Evolutionary conservation across 345 rosid genomes (phyloP).

Genomic region (Acer campestre): DNA sequence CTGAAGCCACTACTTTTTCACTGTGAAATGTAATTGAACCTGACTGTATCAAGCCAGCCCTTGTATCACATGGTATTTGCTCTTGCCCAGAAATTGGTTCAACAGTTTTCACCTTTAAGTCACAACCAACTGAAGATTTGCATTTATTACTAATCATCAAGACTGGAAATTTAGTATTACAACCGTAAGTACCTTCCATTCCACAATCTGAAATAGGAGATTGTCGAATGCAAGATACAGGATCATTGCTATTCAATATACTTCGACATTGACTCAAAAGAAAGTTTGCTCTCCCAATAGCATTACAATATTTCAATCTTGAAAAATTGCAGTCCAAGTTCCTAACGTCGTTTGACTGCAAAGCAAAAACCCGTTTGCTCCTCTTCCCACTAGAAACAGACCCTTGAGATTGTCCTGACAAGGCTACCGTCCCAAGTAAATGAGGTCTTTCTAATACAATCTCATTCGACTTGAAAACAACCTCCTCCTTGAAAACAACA

Average conservation of each 20-base stretch:
- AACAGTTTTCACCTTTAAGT: conserved; percentile 24
- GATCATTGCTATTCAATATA: conserved; percentile 62
- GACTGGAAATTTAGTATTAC: conserved; percentile 22
- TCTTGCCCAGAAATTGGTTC: conserved; percentile 24
- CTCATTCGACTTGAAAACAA: conserved; percentile 23
- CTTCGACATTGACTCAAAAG: conserved; percentile 55
- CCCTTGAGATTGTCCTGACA: conserved; percentile 49
- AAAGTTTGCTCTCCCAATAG: conserved; percentile 39
- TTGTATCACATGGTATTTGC: conserved; percentile 23
- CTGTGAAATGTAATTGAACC: conserved; percentile 17
- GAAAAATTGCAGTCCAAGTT: conserved; percentile 22
- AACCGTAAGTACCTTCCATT: conserved; percentile 21
- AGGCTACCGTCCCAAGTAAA: conserved; percentile 31
- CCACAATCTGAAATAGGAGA: conserved; percentile 31
- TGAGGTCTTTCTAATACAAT: conserved; percentile 21
- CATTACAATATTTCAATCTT: conserved; percentile 27
- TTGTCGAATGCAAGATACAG: conserved; percentile 51
- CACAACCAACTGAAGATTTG: conserved; percentile 26
- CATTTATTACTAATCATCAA: conserved; percentile 14
- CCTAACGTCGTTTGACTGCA: conserved; percentile 34
- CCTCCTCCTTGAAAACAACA: conserved; percentile 56
- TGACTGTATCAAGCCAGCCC: conserved; percentile 19
- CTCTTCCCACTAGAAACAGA: conserved; percentile 59
- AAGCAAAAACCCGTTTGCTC: conserved; percentile 76
- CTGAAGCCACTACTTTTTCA: conserved; percentile 22